Evolutionary conservation across 441 rosid genomes (phyloP).

Genomic region (Aquilaria agallochum): DNA sequence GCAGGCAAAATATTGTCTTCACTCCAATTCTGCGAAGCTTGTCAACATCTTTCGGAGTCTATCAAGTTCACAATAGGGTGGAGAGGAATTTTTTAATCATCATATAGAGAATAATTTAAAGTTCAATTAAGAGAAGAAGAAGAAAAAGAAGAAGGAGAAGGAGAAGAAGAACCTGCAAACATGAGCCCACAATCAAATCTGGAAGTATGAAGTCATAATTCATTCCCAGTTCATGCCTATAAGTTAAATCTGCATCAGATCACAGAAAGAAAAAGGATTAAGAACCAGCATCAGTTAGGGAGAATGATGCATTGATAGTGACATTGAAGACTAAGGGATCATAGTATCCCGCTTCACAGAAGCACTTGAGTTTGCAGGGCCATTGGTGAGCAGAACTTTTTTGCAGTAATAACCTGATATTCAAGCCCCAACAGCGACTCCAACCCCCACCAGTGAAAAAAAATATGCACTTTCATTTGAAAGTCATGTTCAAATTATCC

Average conservation of each 20-base stretch:
- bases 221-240: slow-evolving; percentile 94
- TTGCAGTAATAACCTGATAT: no score
- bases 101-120: neutral
- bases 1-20: slow-evolving; percentile 91
- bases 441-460: no score
- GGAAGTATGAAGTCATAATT: slow-evolving; percentile 81
- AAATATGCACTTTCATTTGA: neutral
- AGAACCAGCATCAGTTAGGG: neutral
- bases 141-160: no score
- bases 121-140: slow-evolving; percentile 8
- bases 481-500: neutral
- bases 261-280: slow-evolving; percentile 16
- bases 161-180: slow-evolving; percentile 64
- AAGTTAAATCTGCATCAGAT: slow-evolving; percentile 71
- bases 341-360: no score
- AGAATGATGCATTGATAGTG: neutral
- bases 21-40: slow-evolving; percentile 83
- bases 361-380: no score
- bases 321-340: no score
- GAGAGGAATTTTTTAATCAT: slow-evolving; percentile 4
- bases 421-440: no score
- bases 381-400: no score
- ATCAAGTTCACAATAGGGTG: slow-evolving; percentile 12
- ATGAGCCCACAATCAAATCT: slow-evolving; percentile 90
- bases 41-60: slow-evolving; percentile 88